A percentile compares a stretch with the other conserved stretches of the same genome.
phyloP scores from a whole-genome alignment of 306 rosid genomes.

The Gillenia trifoliata region DNA sequence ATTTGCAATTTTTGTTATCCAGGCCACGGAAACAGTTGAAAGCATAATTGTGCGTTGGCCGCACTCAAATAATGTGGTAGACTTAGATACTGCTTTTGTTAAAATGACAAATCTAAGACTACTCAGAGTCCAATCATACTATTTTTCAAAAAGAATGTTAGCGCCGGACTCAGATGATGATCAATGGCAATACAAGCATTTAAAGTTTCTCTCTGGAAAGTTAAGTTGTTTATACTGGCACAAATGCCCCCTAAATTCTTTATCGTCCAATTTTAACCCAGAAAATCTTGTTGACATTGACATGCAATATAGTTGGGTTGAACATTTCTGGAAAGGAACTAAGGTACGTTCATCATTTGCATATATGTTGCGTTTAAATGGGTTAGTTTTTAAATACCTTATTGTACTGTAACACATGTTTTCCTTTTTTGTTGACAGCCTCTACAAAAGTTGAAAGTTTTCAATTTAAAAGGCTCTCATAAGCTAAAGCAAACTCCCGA shows the following conservation, averaged over 20 bases:
- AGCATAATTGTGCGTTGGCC: not conserved
- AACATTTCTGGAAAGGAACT: slow-evolving; percentile 1
- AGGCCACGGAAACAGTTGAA: slow-evolving; percentile 19
- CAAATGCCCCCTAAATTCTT: slow-evolving; percentile 3
- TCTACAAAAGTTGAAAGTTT: not conserved
- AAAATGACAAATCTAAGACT: slow-evolving; percentile 18
- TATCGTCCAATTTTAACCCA: not conserved
- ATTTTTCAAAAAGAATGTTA: no score
- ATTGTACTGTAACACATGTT: no score
- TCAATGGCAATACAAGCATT: not conserved
- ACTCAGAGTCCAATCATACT: slow-evolving; percentile 4
- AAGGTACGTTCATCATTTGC: not conserved
- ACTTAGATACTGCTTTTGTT: slow-evolving; percentile 25
- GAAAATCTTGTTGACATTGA: slow-evolving; percentile 15
- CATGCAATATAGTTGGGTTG: not conserved
- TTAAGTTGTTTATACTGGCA: slow-evolving; percentile 20
- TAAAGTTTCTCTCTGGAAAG: slow-evolving; percentile 3
- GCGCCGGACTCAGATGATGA: not conserved
- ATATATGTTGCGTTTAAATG: not conserved
- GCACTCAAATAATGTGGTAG: no score
- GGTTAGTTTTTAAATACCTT: not conserved
- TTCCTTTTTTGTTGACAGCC: not conserved
- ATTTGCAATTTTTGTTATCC: not conserved
- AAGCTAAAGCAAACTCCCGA: slow-evolving; percentile 6
- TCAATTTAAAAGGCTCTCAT: not conserved